phyloP scores from a whole-genome alignment of 106 monocot species.

The Alisma plantagoaquatica region DNA sequence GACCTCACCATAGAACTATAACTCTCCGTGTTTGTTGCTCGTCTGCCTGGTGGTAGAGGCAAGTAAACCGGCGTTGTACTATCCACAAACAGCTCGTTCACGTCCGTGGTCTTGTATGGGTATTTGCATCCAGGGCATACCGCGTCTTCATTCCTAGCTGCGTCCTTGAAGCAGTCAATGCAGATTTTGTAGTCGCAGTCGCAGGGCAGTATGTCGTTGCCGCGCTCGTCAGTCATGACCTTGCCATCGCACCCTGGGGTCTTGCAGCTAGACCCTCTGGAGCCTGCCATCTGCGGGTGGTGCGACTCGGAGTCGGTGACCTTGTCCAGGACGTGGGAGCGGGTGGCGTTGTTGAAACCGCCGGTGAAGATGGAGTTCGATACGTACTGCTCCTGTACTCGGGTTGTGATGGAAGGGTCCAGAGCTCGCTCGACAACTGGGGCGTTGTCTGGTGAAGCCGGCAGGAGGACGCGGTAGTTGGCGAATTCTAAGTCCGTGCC shows the following conservation, averaged over 20 bases:
- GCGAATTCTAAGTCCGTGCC: slow-evolving; percentile 33
- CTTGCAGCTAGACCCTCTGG: slow-evolving; percentile 35
- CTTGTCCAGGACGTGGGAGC: slow-evolving; percentile 61
- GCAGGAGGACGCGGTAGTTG: slow-evolving; percentile 49
- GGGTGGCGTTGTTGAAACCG: slow-evolving; percentile 71
- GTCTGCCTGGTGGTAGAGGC: slow-evolving; percentile 15
- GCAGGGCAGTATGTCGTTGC: slow-evolving; percentile 49
- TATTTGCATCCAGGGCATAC: slow-evolving; percentile 80
- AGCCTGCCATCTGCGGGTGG: slow-evolving; percentile 50
- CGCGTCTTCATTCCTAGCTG: slow-evolving; percentile 27
- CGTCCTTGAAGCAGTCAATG: slow-evolving; percentile 64
- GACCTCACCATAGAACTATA: slow-evolving; percentile 15
- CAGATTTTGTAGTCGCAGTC: slow-evolving; percentile 79
- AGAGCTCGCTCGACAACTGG: not conserved
- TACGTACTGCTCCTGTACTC: slow-evolving; percentile 48
- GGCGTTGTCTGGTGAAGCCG: slow-evolving; percentile 7
- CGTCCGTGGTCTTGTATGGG: slow-evolving; percentile 37
- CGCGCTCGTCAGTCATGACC: slow-evolving; percentile 37
- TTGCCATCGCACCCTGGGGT: slow-evolving; percentile 49
- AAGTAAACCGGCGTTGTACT: slow-evolving; percentile 4
- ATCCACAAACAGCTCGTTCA: slow-evolving; percentile 24
- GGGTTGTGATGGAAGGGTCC: slow-evolving; percentile 19
- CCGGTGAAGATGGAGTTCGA: slow-evolving; percentile 77
- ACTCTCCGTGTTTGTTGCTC: not conserved
- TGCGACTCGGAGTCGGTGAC: slow-evolving; percentile 29